These are phyloP conservation scores for Phytophthora hibernalis DNA, from an alignment of 352 stramenopile genomes.

Conservation along the genomic window DNA sequence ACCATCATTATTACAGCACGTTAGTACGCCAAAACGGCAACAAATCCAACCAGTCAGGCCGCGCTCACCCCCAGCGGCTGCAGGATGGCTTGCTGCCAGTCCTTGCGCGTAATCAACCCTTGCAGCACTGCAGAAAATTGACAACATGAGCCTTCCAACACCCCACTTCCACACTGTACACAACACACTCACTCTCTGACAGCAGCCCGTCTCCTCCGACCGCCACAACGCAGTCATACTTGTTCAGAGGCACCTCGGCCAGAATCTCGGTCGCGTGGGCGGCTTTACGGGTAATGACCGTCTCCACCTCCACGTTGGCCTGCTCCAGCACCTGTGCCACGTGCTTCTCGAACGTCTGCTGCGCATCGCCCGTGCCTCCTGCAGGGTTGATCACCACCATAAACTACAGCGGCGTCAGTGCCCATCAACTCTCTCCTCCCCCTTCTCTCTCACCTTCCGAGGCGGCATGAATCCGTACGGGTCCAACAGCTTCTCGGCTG, in stretches of 20 bases:
- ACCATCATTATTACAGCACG: not conserved
- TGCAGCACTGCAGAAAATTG: slow-evolving; percentile 60
- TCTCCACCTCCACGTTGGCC: slow-evolving; percentile 63
- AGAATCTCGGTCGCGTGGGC: slow-evolving; percentile 68
- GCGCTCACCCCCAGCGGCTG: slow-evolving; percentile 58
- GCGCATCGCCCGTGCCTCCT: slow-evolving; percentile 58
- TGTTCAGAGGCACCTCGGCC: slow-evolving; percentile 45
- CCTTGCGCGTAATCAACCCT: slow-evolving; percentile 68
- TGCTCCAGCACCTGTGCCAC: slow-evolving; percentile 65
- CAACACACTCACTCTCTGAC: slow-evolving; percentile 60
- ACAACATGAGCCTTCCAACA: slow-evolving; percentile 8
- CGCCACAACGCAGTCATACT: slow-evolving; percentile 71
- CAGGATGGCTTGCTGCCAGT: slow-evolving; percentile 66
- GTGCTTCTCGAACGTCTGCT: slow-evolving; percentile 55
- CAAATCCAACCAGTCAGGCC: not conserved
- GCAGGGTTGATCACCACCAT: slow-evolving; percentile 77
- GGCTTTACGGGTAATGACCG: slow-evolving; percentile 55
- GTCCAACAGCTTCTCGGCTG: slow-evolving; percentile 40
- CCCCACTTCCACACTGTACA: not conserved
- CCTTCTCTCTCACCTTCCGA: slow-evolving; percentile 17
- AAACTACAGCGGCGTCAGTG: slow-evolving; percentile 43
- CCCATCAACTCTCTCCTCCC: slow-evolving; percentile 5
- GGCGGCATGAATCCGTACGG: slow-evolving; percentile 44
- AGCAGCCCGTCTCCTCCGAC: slow-evolving; percentile 77
- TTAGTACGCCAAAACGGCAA: not conserved